Conservation (phyloP, 768 basidiomycete genomes). For the Kwoniella europaea region DNA sequence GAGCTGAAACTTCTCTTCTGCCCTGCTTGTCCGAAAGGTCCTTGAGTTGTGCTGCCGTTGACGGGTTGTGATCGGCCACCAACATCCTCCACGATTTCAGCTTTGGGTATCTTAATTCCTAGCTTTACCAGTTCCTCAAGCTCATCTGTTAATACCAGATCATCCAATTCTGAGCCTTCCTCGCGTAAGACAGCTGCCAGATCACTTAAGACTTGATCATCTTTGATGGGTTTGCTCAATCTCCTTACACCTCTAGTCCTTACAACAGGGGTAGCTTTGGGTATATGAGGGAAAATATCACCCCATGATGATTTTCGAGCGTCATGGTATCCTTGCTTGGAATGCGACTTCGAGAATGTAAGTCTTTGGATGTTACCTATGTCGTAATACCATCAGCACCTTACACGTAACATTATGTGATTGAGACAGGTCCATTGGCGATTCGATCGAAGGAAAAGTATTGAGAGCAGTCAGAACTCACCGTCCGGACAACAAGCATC, state of each 20-base stretch:
- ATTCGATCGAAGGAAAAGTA: no score
- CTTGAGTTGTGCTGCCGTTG: not conserved
- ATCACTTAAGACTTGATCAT: conserved; percentile 21
- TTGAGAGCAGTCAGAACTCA: conserved; percentile 51
- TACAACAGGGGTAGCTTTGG: conserved; percentile 63
- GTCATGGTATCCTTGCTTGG: conserved; percentile 93
- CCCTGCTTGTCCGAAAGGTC: conserved; percentile 7
- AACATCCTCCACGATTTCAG: conserved; percentile 23
- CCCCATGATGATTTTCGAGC: conserved; percentile 93
- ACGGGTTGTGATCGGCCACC: not conserved
- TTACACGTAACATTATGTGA: not conserved
- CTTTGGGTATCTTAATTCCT: conserved; percentile 26
- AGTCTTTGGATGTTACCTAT: conserved; percentile 90
- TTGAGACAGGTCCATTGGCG: no score
- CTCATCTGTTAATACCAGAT: not conserved
- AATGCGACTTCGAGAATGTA: conserved; percentile 89
- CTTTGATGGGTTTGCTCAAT: conserved; percentile 33
- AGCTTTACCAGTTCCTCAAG: conserved; percentile 18
- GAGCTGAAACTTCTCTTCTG: conserved; percentile 18
- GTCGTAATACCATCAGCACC: conserved; percentile 14
- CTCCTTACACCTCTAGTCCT: conserved; percentile 49
- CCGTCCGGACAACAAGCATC: conserved; percentile 86
- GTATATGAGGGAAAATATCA: conserved; percentile 87
- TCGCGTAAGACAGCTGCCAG: not conserved
- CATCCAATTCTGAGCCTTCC: conserved; percentile 9